phyloP scores from a whole-genome alignment of 1,284 basidiomycete genomes.

The Melampsora americana region DNA sequence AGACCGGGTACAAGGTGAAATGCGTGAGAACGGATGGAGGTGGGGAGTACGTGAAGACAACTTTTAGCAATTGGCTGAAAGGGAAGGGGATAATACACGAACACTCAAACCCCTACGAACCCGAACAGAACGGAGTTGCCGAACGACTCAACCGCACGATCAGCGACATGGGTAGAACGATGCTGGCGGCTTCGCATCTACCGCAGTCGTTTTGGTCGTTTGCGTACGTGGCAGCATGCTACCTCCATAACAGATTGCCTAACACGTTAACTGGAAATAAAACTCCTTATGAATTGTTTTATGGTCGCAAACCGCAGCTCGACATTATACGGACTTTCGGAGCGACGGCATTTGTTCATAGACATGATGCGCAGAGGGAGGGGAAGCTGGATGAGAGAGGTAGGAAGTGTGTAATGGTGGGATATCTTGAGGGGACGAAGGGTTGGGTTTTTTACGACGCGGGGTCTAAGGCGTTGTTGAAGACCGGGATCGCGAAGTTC shows the following conservation, averaged over 20 bases:
- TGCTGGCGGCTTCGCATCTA: neutral
- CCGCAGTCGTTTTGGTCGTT: conserved; percentile 14
- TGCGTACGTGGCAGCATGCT: conserved; percentile 6
- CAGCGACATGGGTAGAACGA: conserved; percentile 18
- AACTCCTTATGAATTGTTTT: conserved; percentile 14
- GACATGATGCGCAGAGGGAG: neutral
- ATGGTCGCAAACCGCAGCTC: neutral
- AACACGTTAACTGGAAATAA: neutral
- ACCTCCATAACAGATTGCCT: conserved; percentile 1
- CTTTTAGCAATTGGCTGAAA: neutral
- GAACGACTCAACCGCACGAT: conserved; percentile 26
- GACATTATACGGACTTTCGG: neutral
- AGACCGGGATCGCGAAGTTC: neutral
- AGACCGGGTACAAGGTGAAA: neutral
- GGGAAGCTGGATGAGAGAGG: neutral
- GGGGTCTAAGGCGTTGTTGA: neutral
- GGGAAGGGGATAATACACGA: conserved; percentile 27
- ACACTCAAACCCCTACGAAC: conserved; percentile 16
- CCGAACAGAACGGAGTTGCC: conserved; percentile 44
- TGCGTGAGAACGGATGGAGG: conserved; percentile 17
- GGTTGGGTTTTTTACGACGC: neutral
- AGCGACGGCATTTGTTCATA: neutral
- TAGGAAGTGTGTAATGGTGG: neutral
- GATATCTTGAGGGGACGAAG: neutral
- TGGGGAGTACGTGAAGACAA: neutral